A percentile compares a stretch with the other conserved stretches of the same genome.
phyloP scores from a whole-genome alignment of 106 monocot genomes.

The Platanthera zijinensis region DNA sequence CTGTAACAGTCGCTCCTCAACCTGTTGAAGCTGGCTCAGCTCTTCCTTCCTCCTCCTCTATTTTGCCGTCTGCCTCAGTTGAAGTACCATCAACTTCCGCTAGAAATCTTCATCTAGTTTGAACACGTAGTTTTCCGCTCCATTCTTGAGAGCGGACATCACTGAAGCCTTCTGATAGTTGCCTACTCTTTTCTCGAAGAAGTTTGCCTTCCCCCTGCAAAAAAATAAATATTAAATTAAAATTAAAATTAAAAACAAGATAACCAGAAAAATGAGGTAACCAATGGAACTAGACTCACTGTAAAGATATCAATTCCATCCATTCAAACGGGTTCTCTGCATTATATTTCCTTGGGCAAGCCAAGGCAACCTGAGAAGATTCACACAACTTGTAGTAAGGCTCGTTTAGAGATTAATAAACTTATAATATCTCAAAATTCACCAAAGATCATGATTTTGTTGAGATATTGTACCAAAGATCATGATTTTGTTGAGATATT shows the following conservation, averaged over 20 bases:
- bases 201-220: constrained; percentile 29
- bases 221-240: not conserved
- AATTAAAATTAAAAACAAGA: not conserved
- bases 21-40: no score
- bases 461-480: no score
- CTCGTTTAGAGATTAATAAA: not conserved
- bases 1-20: no score
- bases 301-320: constrained; percentile 41
- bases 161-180: constrained; percentile 35
- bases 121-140: constrained; percentile 18
- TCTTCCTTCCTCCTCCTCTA: no score
- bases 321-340: constrained; percentile 32
- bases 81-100: no score
- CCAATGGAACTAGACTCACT: constrained; percentile 13
- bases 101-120: constrained; percentile 27
- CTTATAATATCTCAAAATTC: not conserved
- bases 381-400: not conserved
- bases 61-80: no score
- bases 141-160: constrained; percentile 23
- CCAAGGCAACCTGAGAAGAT: constrained; percentile 17
- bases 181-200: constrained; percentile 28
- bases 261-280: not conserved
- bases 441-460: no score
- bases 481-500: no score
- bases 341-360: constrained; percentile 21